A percentile compares a stretch with the other conserved stretches of the same genome.
phyloP scores from a whole-genome alignment of 805 yeast species.

The Tetrapisispora nanseiensis region DNA sequence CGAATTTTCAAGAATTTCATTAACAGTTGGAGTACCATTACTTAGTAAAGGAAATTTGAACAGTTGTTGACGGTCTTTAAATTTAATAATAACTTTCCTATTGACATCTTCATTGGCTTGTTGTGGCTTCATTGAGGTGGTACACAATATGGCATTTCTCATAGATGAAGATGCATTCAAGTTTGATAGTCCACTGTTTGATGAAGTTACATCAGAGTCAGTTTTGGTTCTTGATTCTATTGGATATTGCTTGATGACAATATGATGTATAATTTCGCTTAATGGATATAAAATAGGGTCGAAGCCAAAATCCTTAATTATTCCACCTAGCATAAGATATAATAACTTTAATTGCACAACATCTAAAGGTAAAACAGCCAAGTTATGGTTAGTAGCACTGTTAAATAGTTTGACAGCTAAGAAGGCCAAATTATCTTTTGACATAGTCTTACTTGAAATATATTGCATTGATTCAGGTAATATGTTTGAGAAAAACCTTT shows the following conservation, averaged over 20 bases:
- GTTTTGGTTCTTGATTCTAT: constrained; percentile 18
- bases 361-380: constrained; percentile 33
- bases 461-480: constrained; percentile 44
- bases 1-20: constrained; percentile 73
- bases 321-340: constrained; percentile 53
- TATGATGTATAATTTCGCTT: constrained; percentile 53
- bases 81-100: constrained; percentile 39
- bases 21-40: constrained; percentile 70
- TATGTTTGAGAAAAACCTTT: constrained; percentile 47
- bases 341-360: constrained; percentile 41
- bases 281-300: constrained; percentile 55
- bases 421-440: constrained; percentile 29
- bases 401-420: constrained; percentile 22
- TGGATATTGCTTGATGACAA: constrained; percentile 56
- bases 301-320: constrained; percentile 73
- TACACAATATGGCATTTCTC: constrained; percentile 10
- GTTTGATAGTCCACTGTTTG: constrained; percentile 4
- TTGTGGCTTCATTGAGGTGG: constrained; percentile 30
- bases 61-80: constrained; percentile 44
- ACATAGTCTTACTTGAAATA: constrained; percentile 36
- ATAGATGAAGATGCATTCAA: neutral
- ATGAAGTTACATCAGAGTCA: constrained; percentile 14
- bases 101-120: constrained; percentile 29
- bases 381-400: constrained; percentile 25
- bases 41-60: constrained; percentile 55